Conservation (phyloP, 192 early-diverging fungal genomes). For the Podila horticola region DNA sequence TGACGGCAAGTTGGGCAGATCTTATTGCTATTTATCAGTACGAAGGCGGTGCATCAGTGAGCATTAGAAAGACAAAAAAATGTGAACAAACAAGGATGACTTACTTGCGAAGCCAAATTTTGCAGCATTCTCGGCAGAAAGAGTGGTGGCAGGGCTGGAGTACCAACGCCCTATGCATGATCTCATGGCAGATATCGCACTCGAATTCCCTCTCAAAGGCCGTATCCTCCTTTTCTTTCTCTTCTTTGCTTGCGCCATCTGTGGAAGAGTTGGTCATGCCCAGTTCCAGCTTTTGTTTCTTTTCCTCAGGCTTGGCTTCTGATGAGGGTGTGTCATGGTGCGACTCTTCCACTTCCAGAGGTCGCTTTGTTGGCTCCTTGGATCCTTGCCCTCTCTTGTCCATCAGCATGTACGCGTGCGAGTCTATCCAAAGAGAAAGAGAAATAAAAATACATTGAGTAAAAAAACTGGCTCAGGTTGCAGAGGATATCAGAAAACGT, state of each 20-base stretch:
- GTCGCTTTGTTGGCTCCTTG: conserved; percentile 3
- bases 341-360: background rate
- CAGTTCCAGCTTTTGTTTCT: conserved; percentile 18
- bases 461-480: too few species aligned
- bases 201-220: conserved; percentile 44
- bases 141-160: conserved; percentile 50
- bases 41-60: background rate
- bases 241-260: background rate
- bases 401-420: conserved; percentile 19
- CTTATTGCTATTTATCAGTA: conserved; percentile 5
- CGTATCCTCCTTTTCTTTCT: conserved; percentile 20
- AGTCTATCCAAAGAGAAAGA: background rate
- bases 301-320: conserved; percentile 1
- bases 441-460: background rate
- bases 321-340: background rate
- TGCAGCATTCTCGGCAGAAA: conserved; percentile 46
- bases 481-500: background rate
- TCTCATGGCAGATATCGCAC: conserved; percentile 49
- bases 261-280: too few species aligned
- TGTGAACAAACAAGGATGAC: background rate
- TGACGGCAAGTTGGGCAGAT: conserved; percentile 37
- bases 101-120: conserved; percentile 37
- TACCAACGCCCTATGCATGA: conserved; percentile 40
- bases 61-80: background rate
- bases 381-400: conserved; percentile 15